These are phyloP conservation scores for Tetrapyrgos nigripes DNA, from an alignment of 1,284 basidiomycete species.

Conservation along the genomic window DNA sequence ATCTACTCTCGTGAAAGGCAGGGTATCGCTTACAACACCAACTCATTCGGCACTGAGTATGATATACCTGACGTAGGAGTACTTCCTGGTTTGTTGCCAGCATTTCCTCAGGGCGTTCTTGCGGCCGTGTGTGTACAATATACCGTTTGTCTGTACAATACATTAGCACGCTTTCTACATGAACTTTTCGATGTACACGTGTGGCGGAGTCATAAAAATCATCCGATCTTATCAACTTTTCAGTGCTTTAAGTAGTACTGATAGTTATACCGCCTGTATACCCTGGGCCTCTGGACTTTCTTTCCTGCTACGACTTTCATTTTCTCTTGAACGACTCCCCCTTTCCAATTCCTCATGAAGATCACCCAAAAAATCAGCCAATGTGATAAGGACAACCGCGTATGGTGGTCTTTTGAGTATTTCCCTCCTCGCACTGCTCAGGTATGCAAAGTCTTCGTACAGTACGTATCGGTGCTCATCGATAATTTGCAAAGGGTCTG, in stretches of 20 bases:
- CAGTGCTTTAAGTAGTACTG: neutral
- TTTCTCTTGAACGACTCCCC: constrained; percentile 18
- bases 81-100: too few species aligned
- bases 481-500: constrained; percentile 64
- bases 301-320: constrained; percentile 16
- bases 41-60: too few species aligned
- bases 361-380: constrained; percentile 90
- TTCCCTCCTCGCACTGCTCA: constrained; percentile 96
- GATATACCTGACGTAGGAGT: too few species aligned
- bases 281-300: constrained; percentile 1
- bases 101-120: neutral
- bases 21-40: too few species aligned
- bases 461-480: constrained; percentile 9
- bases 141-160: neutral
- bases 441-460: constrained; percentile 49
- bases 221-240: neutral
- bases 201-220: neutral
- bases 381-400: constrained; percentile 80
- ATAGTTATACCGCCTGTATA: neutral
- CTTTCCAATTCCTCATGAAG: constrained; percentile 70
- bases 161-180: neutral
- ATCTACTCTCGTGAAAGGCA: too few species aligned
- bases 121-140: neutral
- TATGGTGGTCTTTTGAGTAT: constrained; percentile 98
- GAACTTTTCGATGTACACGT: neutral